Evolutionary conservation across 2,329 filamentous ascomycete species (phyloP).

Genomic region (Aspergillus ibericus): DNA sequence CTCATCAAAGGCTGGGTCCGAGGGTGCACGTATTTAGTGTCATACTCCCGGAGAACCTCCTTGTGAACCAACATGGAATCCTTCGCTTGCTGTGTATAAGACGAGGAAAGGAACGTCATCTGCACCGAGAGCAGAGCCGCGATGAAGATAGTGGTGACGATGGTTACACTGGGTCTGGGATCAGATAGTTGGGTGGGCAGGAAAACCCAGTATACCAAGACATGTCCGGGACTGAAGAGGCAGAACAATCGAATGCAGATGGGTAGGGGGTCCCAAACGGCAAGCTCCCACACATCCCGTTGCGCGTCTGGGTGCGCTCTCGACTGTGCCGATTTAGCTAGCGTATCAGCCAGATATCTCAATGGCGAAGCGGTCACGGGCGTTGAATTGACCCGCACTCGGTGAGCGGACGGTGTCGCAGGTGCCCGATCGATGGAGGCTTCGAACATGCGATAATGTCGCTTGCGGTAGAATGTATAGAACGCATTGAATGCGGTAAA

Average conservation of each 20-base stretch:
- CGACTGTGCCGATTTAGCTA: conserved; percentile 73
- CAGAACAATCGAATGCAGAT: conserved; percentile 80
- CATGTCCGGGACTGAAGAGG: conserved; percentile 88
- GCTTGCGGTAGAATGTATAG: conserved; percentile 77
- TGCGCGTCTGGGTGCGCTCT: conserved; percentile 73
- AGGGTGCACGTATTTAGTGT: conserved; percentile 92
- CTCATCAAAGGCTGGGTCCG: conserved; percentile 77
- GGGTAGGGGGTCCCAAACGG: conserved; percentile 89
- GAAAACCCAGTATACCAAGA: conserved; percentile 86
- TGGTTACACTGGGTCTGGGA: conserved; percentile 77
- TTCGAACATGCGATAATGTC: conserved; percentile 90
- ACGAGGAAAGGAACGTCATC: conserved; percentile 69
- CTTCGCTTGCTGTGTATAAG: conserved; percentile 80
- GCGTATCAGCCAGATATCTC: conserved; percentile 67
- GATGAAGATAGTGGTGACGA: conserved; percentile 78
- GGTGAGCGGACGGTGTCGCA: conserved; percentile 79
- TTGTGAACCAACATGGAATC: conserved; percentile 82
- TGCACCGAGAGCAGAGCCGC: conserved; percentile 74
- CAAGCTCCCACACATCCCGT: conserved; percentile 91
- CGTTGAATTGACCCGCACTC: conserved; percentile 84
- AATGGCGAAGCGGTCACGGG: conserved; percentile 77
- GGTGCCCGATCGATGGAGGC: conserved; percentile 73
- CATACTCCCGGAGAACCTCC: conserved; percentile 92
- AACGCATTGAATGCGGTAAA: conserved; percentile 74
- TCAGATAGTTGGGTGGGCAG: conserved; percentile 76